Evolutionary conservation across 164 flowering plant genomes (phyloP).

Genomic region (Stephania japonica): DNA sequence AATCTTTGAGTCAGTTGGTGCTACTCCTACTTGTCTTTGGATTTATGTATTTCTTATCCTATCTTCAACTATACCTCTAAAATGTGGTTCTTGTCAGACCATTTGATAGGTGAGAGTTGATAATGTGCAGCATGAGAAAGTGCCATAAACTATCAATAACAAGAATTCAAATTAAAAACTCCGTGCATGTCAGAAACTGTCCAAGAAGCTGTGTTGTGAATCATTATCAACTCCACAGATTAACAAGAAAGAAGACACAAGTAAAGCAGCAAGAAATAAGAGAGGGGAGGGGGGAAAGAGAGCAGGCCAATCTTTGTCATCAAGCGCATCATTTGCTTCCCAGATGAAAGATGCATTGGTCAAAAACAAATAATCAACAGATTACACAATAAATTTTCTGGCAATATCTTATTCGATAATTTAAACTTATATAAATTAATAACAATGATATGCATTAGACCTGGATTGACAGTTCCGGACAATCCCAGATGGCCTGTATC

Average conservation of each 20-base stretch:
- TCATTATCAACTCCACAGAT: neutral
- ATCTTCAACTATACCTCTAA: neutral
- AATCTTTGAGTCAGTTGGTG: no score
- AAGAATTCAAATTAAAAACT: neutral
- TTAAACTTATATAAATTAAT: neutral
- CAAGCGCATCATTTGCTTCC: neutral
- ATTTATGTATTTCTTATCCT: no score
- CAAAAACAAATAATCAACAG: neutral
- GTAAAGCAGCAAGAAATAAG: neutral
- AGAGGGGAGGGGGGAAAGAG: neutral
- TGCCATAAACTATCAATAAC: neutral
- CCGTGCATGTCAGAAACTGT: neutral
- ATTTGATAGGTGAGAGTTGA: neutral
- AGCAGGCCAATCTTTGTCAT: neutral
- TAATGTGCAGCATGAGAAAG: neutral
- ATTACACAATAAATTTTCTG: neutral
- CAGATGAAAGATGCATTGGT: neutral
- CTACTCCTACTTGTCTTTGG: no score
- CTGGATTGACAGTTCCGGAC: slow-evolving; percentile 55
- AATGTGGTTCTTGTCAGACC: neutral
- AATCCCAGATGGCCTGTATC: slow-evolving; percentile 38
- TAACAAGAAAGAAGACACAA: neutral
- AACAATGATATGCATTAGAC: slow-evolving; percentile 24
- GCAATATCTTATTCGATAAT: neutral
- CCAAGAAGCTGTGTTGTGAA: neutral